Evolutionary conservation across 371 early-diverging fungal genomes (phyloP), one percentile per base, ranked within the genome.

Genomic region (Mucor racemosus): DNA sequence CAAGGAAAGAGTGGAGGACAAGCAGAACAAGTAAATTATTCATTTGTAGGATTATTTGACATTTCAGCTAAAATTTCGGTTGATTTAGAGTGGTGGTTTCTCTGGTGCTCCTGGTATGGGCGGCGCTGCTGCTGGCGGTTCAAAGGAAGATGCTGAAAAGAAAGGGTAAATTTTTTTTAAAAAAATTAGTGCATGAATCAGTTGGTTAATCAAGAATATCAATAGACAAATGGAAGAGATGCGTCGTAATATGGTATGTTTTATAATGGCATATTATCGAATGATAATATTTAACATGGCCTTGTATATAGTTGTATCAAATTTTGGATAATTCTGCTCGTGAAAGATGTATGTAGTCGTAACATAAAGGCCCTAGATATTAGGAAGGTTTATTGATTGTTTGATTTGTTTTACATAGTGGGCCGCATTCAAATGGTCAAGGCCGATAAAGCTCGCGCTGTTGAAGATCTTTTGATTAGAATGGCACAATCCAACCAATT

Each of bases 381-480:
- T 35, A 66, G 36, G 6, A 44, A 54, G 17, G 13, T 67, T 19
- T 54, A 11, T 21, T 11, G 19, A 15, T 4, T 13, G 38, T 21
- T 17, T 0, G 4, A 4, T n/a, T 31, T 31, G 0, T 19, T 3
- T 53, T 48, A 36, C 65, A 92, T 26, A 38, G 92, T 97, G 76
- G 90, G 91, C 5, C 88, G 96, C 39, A 96, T 97, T 65, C 86
- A 91, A 19, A 91, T 96, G 73, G 96, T 97, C 11, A 96, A 96
- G 75, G 86, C 90, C 4, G 94, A 93, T 15, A 93, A 94, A 76
- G 96, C 95, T 5, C 87, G 95, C 31, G 90, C 90, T 3, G 95
- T 97, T 9, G 96, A 95, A 69, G 95, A 96, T 71, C 75, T 95
- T 64, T 77, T 97, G 66, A 86, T 97, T 61, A 87, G 92, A 46